Percentiles rank a stretch among this genome's conserved stretches.
These are phyloP conservation scores for Exophiala viscosa DNA, from an alignment of 2,329 filamentous ascomycete genomes.

Conservation along the genomic window DNA sequence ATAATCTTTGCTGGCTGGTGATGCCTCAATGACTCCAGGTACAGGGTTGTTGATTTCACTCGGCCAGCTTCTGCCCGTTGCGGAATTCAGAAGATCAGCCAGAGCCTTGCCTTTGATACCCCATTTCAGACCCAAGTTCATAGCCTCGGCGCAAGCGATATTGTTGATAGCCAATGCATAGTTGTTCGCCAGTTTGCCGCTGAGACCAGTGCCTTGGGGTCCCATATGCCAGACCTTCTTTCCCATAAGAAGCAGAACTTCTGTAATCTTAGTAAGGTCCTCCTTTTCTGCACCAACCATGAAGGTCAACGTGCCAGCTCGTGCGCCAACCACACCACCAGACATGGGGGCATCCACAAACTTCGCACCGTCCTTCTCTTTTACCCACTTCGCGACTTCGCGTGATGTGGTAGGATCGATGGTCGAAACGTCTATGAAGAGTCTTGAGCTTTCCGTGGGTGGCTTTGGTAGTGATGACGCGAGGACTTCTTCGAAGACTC, in stretches of 20 bases:
- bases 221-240: slow-evolving; percentile 82
- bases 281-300: slow-evolving; percentile 74
- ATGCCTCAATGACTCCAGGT: slow-evolving; percentile 70
- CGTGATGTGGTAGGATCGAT: slow-evolving; percentile 87
- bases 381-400: slow-evolving; percentile 68
- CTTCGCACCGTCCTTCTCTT: slow-evolving; percentile 48
- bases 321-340: slow-evolving; percentile 86
- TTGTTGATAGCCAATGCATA: slow-evolving; percentile 94
- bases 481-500: slow-evolving; percentile 75
- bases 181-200: slow-evolving; percentile 94
- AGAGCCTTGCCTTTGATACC: slow-evolving; percentile 64
- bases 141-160: slow-evolving; percentile 64
- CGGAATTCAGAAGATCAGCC: slow-evolving; percentile 83
- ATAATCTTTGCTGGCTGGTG: slow-evolving; percentile 74
- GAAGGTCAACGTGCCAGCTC: slow-evolving; percentile 84
- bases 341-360: slow-evolving; percentile 98
- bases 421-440: slow-evolving; percentile 95
- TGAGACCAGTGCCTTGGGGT: slow-evolving; percentile 75
- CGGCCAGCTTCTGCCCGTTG: slow-evolving; percentile 93
- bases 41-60: slow-evolving; percentile 96
- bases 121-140: slow-evolving; percentile 63
- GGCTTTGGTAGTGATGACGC: slow-evolving; percentile 52
- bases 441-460: slow-evolving; percentile 54
- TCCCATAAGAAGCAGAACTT: slow-evolving; percentile 77
- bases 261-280: slow-evolving; percentile 62